A percentile compares a stretch with the other conserved stretches of the same genome.
Evolutionary conservation across 148 eudicot genomes (phyloP).

Genomic region (Nepenthes mirabilis): DNA sequence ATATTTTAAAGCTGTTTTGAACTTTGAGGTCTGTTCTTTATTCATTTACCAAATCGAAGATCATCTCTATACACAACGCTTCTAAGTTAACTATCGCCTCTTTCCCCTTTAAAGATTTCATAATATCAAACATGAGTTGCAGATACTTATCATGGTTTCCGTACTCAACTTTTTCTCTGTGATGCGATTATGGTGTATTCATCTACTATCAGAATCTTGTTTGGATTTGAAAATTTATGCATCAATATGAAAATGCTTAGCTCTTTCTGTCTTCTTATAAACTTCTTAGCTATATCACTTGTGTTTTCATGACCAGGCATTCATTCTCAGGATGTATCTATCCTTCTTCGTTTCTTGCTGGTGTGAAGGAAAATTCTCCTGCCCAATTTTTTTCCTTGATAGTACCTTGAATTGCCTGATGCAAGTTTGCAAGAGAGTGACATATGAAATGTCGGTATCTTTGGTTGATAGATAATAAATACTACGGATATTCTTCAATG

Average conservation of each 20-base stretch:
- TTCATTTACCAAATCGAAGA: no score
- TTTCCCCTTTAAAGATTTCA: no score
- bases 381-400: background rate
- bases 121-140: no score
- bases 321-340: background rate
- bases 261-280: background rate
- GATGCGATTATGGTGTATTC: no score
- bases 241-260: background rate
- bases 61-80: no score
- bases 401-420: background rate
- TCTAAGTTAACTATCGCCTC: no score
- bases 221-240: no score
- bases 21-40: no score
- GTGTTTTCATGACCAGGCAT: background rate
- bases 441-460: conserved; percentile 21
- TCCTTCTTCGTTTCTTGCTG: background rate
- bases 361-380: background rate
- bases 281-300: background rate
- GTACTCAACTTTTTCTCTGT: no score
- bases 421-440: conserved; percentile 18
- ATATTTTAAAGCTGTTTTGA: no score
- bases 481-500: background rate
- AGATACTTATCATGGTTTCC: no score
- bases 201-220: no score
- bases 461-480: conserved; percentile 22